Percentiles rank a stretch among this genome's conserved stretches.
phyloP scores from a whole-genome alignment of 495 filamentous ascomycete species.

The Penicillium herquei region DNA sequence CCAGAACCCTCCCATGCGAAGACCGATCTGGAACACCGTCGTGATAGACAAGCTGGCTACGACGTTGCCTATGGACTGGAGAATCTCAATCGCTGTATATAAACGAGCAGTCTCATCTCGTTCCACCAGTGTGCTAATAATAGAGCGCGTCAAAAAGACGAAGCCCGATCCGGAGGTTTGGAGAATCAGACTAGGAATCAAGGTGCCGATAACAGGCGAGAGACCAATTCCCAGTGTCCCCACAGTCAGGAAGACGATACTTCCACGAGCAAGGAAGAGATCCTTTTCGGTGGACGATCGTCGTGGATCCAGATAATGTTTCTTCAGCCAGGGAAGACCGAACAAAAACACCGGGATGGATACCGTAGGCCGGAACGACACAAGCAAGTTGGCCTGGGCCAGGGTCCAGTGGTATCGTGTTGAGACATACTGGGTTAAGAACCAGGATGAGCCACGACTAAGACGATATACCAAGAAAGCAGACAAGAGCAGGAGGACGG shows the following conservation, averaged over 20 bases:
- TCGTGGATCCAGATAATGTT: conserved; percentile 11
- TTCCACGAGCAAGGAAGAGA: conserved; percentile 48
- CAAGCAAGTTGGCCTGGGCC: conserved; percentile 53
- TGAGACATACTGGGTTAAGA: conserved; percentile 58
- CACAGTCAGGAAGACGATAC: conserved; percentile 43
- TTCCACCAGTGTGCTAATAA: conserved; percentile 52
- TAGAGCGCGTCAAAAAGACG: conserved; percentile 45
- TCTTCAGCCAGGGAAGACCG: conserved; percentile 42
- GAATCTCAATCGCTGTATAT: conserved; percentile 55
- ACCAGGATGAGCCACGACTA: conserved; percentile 48
- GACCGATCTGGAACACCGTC: conserved; percentile 50
- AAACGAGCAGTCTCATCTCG: conserved; percentile 54
- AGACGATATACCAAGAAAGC: conserved; percentile 54
- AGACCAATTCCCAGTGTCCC: conserved; percentile 49
- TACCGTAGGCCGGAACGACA: conserved; percentile 49
- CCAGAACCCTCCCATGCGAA: conserved; percentile 50
- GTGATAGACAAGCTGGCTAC: conserved; percentile 54
- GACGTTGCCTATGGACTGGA: conserved; percentile 55
- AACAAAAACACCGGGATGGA: conserved; percentile 52
- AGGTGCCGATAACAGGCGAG: conserved; percentile 33
- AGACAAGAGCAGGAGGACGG: conserved; percentile 45
- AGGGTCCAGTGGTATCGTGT: conserved; percentile 55
- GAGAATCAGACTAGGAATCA: conserved; percentile 46
- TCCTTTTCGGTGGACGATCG: conserved; percentile 45
- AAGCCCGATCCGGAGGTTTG: conserved; percentile 50